Base-by-base conservation (phyloP, 306 rosid species). In the Citrullus mucosospermus region DNA sequence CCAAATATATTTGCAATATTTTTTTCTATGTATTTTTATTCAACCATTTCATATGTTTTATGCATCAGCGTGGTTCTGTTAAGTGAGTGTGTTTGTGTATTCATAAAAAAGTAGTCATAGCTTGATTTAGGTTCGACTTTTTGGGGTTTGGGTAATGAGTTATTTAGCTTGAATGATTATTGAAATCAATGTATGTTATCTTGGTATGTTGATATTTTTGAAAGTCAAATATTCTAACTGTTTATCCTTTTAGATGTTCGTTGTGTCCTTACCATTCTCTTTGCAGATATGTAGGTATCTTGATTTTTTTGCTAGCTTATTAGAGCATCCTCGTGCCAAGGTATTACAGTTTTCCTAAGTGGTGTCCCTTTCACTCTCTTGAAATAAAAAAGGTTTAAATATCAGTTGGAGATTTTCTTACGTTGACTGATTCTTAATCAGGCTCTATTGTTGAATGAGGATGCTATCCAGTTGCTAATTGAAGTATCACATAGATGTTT, bases 271-370 rank as follows among this genome's bases (percentile, higher is more conserved):
- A 7, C 20, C 34, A 20, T 62, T 71, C 74, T 58, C 51, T 83
- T 78, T 87, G 83, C 87, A 95, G 98, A 87, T 95, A 79, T 89
- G 55, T 89, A 91, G 92, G 86, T 96, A 88, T 80, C 91, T 95
- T 80, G 97, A 95, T 80, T 95, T 95, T 90, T 89, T 95, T 87
- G 91, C 91, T 58, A 88, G 92, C 83, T 84, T 95, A 80, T 83
- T 88, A 85, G 98, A 91, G 92, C 97, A 95, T 88, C 97, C 99
- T 32, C 88, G 80, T 80, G 91, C 90, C 86, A 90, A 95, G 99
- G 99, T 95, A 75, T 36, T 41, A 41, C 43, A 14, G 20, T 53
- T 71, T 53, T 78, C 50, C 56, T 58, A 6, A 76, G 44, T 60
- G 32, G 61, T 76, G 36, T 73, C 79, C 71, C 73, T 84, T 55